Conservation (phyloP, 2,329 filamentous ascomycete genomes). For the Exophiala sideris region DNA sequence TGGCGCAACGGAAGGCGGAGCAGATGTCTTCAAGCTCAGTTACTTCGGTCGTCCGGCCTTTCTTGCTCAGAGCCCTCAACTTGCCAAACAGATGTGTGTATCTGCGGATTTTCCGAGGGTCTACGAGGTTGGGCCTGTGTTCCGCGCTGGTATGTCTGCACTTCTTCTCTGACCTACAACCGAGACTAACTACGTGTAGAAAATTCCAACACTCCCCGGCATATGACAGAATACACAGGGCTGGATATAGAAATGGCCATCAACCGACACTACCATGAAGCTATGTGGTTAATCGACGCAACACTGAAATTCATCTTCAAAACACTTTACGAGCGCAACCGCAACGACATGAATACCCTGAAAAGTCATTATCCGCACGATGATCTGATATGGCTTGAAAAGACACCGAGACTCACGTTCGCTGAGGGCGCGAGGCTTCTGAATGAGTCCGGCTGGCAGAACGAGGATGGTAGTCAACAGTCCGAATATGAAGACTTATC, state of each 20-base stretch:
- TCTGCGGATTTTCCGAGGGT: slow-evolving; percentile 75
- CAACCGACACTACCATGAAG: slow-evolving; percentile 73
- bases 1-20: slow-evolving; percentile 77
- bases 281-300: slow-evolving; percentile 66
- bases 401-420: slow-evolving; percentile 72
- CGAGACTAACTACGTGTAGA: slow-evolving; percentile 40
- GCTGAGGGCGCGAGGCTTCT: slow-evolving; percentile 69
- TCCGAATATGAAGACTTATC: slow-evolving; percentile 69
- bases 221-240: slow-evolving; percentile 81
- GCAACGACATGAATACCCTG: slow-evolving; percentile 65
- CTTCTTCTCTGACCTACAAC: too few relatives aligned
- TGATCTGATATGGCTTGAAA: slow-evolving; percentile 72
- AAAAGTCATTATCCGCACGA: slow-evolving; percentile 73
- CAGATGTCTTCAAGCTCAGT: slow-evolving; percentile 77
- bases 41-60: slow-evolving; percentile 78
- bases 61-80: slow-evolving; percentile 75
- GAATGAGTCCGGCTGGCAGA: slow-evolving; percentile 61
- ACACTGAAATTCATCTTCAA: slow-evolving; percentile 71
- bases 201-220: slow-evolving; percentile 81
- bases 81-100: slow-evolving; percentile 80
- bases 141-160: slow-evolving; percentile 55
- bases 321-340: slow-evolving; percentile 59
- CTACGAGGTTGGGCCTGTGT: slow-evolving; percentile 75
- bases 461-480: slow-evolving; percentile 65
- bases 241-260: slow-evolving; percentile 81